Evolutionary conservation across 2,329 filamentous ascomycete species (phyloP).

Genomic region (Parafenestella ontariensis): DNA sequence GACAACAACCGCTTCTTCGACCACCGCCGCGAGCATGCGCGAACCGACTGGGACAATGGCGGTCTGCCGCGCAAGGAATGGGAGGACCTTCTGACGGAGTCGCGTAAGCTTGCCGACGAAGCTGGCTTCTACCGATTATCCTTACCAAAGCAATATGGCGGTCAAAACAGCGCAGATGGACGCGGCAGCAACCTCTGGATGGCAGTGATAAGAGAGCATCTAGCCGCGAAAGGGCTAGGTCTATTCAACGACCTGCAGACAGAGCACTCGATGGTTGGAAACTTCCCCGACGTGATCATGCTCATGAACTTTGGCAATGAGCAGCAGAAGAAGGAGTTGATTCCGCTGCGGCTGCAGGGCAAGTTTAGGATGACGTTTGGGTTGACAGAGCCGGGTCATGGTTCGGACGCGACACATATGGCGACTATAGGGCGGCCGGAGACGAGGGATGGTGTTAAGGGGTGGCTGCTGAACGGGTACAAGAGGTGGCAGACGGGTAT

Average conservation of each 20-base stretch:
- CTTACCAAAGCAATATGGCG: conserved; percentile 63
- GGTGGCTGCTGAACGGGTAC: conserved; percentile 63
- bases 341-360: conserved; percentile 60
- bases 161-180: conserved; percentile 54
- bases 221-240: conserved; percentile 65
- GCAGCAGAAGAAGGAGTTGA: conserved; percentile 62
- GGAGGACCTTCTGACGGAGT: conserved; percentile 62
- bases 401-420: conserved; percentile 70
- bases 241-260: conserved; percentile 70
- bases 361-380: conserved; percentile 67
- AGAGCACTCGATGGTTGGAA: conserved; percentile 68
- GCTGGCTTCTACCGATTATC: conserved; percentile 68
- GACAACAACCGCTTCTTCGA: conserved; percentile 72
- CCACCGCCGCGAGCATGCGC: conserved; percentile 67
- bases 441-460: conserved; percentile 53
- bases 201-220: conserved; percentile 67
- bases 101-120: conserved; percentile 60
- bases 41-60: conserved; percentile 66
- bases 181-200: conserved; percentile 66
- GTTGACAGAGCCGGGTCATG: conserved; percentile 67
- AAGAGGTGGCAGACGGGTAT: conserved; percentile 73
- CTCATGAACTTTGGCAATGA: conserved; percentile 65
- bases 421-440: conserved; percentile 59
- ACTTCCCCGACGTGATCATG: conserved; percentile 69
- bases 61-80: conserved; percentile 66